Conservation (phyloP, 208 protist species). For the Angomonas deanei region DNA sequence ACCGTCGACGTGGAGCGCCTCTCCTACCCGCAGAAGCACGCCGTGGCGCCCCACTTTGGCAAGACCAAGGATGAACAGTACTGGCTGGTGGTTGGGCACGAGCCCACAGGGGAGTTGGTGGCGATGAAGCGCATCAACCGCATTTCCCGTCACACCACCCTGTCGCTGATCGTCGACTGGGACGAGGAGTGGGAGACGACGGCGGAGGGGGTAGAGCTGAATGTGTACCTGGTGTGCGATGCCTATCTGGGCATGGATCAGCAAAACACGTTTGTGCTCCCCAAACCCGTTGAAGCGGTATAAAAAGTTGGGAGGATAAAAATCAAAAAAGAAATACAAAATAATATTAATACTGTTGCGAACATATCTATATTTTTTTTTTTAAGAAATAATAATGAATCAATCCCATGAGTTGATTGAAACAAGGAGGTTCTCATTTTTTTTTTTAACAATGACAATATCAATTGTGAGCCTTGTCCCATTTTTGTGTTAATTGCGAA, state of each 20-base stretch:
- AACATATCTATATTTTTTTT: too few species aligned
- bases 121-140: slow-evolving; percentile 89
- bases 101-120: slow-evolving; percentile 83
- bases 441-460: slow-evolving; percentile 6
- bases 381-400: too few species aligned
- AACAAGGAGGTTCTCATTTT: slow-evolving; percentile 6
- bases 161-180: slow-evolving; percentile 79
- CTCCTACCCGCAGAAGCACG: slow-evolving; percentile 29
- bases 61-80: slow-evolving; percentile 92
- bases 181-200: slow-evolving; percentile 73
- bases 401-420: too few species aligned
- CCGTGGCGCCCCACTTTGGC: slow-evolving; percentile 81
- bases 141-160: slow-evolving; percentile 35
- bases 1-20: slow-evolving; percentile 61
- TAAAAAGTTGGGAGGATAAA: background rate
- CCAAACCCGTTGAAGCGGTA: slow-evolving; percentile 10
- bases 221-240: slow-evolving; percentile 86
- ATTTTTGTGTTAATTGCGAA: background rate
- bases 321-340: background rate
- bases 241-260: slow-evolving; percentile 91
- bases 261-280: slow-evolving; percentile 70
- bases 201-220: slow-evolving; percentile 40
- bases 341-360: background rate
- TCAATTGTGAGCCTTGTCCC: too few species aligned
- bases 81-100: slow-evolving; percentile 86